A percentile compares a stretch with the other conserved stretches of the same genome.
phyloP scores from a whole-genome alignment of 2,329 filamentous ascomycete species.

The Trichoderma atroviride region DNA sequence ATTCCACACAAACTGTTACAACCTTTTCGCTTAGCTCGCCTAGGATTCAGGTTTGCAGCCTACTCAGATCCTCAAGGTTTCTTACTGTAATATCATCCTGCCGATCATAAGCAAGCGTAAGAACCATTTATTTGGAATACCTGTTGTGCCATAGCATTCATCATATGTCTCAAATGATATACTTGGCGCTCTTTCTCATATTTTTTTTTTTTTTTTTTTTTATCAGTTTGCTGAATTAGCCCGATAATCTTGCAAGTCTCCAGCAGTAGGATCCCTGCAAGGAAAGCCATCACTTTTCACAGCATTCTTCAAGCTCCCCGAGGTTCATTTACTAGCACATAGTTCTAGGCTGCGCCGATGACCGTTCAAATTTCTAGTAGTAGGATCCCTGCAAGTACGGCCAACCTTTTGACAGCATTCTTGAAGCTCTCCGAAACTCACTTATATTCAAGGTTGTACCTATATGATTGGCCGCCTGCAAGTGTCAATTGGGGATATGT shows the following conservation, averaged over 20 bases:
- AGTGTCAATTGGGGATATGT: not conserved
- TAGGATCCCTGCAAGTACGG: too few relatives aligned
- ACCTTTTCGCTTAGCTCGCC: not conserved
- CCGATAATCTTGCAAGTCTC: not conserved
- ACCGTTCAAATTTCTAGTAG: too few relatives aligned
- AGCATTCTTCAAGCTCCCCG: too few relatives aligned
- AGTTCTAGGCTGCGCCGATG: too few relatives aligned
- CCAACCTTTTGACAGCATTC: too few relatives aligned
- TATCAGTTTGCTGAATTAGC: not conserved
- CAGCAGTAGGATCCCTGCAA: too few relatives aligned
- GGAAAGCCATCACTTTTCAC: not conserved
- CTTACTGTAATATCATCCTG: not conserved
- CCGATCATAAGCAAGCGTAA: not conserved
- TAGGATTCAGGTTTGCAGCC: not conserved
- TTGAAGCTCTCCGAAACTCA: too few relatives aligned
- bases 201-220: too few relatives aligned
- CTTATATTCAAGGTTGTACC: too few relatives aligned
- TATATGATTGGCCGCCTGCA: not conserved
- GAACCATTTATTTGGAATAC: not conserved
- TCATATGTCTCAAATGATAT: not conserved
- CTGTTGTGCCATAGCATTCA: not conserved
- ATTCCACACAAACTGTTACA: not conserved
- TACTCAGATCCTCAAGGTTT: not conserved
- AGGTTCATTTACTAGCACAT: too few relatives aligned
- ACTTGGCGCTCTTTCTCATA: not conserved